Base-by-base conservation (phyloP, 768 basidiomycete genomes). In the Lactifluus subvellereus region DNA sequence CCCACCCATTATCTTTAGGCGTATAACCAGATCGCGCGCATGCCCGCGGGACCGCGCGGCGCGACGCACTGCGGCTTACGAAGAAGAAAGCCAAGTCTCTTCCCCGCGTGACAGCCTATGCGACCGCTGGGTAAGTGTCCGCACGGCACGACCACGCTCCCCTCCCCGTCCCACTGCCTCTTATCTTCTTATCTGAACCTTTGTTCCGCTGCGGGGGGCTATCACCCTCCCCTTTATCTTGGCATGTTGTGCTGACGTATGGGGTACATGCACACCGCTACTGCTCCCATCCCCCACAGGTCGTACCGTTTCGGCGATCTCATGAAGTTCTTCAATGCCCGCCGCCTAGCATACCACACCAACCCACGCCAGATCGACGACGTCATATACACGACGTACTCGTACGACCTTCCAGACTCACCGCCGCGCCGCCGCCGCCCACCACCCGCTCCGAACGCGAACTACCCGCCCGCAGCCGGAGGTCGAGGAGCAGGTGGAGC, bases 21-120 rank as follows among this genome's bases (percentile, higher is more conserved):
- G n/a, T 95, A 95, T 73, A 91, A 92, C 68, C 94, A 96, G 77
- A 85, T 98, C 62, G 89, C 91, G 4, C 85, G 92, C 38, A 98
- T 98, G 56, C 94, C 95, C 2, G 93, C 92, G 50, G 95, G 4
- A 93, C 94, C 22, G 95, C 95, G 8, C 85, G 93, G 48, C 81
- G 92, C 62, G 95, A 98, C 77, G 95, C 95, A 3, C 75, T 94
- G 65, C 86, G 80, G 62, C 74, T 98, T 67, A 98, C 94, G 2
- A 96, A 97, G 77, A 94, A 91, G 77, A 96, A 95, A 72, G 93
- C 94, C 2, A 95, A 94, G 72, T 86, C 85, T 13, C 73, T 97
- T 13, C 94, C 94, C 37, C 78, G 95, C 69, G 95, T 95, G n/a
- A 97, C 95, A 2, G 95, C 94, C 5, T 97, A 96, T 74, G 93